Evolutionary conservation across 129 eudicot species (phyloP).

Genomic region (Centrapalus pauciflorus): DNA sequence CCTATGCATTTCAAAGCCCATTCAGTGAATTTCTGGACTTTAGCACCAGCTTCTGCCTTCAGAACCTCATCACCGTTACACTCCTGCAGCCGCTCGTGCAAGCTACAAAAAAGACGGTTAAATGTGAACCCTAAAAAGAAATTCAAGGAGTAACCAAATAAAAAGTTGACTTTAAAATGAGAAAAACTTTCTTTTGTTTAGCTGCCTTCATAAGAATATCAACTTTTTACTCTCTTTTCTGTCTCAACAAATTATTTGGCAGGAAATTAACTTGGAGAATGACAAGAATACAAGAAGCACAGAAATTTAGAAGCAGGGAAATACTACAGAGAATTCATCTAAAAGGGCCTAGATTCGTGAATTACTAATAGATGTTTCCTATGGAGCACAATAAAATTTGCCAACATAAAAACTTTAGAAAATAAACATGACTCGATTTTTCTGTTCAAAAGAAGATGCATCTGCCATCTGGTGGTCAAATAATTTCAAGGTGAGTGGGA

Average conservation of each 20-base stretch:
- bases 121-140: too few species aligned
- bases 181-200: too few species aligned
- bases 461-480: too few species aligned
- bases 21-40: conserved; percentile 95
- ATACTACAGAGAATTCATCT: not conserved
- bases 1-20: conserved; percentile 99
- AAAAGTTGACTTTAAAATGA: too few species aligned
- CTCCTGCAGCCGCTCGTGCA: conserved; percentile 91
- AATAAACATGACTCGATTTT: not conserved
- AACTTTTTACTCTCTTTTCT: too few species aligned
- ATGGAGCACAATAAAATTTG: not conserved
- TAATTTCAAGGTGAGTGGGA: not conserved
- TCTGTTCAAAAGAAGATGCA: not conserved
- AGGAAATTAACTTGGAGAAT: not conserved
- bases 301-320: not conserved
- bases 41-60: conserved; percentile 96
- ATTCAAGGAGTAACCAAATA: too few species aligned
- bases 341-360: not conserved
- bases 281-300: not conserved
- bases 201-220: too few species aligned
- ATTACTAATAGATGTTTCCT: not conserved
- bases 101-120: conserved; percentile 41
- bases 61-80: conserved; percentile 94
- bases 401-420: not conserved
- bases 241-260: not conserved